Conservation (phyloP, 2,329 filamentous ascomycete species). For the Penicillium sclerotiorum region DNA sequence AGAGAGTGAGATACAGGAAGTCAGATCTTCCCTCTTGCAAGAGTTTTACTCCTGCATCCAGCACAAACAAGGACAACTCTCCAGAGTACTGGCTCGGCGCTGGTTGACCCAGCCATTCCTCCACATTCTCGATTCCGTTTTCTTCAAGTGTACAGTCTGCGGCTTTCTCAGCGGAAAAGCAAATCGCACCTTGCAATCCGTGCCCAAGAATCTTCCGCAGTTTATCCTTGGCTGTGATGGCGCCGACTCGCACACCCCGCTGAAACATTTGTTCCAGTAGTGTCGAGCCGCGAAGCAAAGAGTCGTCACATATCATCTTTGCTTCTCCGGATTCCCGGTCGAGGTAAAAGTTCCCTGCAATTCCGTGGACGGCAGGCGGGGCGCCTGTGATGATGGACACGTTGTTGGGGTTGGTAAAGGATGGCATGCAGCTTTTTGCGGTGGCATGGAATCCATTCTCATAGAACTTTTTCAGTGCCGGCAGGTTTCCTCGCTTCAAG, state of each 20-base stretch:
- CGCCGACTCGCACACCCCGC: slow-evolving; percentile 44
- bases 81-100: slow-evolving; percentile 47
- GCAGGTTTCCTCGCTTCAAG: slow-evolving; percentile 37
- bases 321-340: slow-evolving; percentile 44
- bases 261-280: slow-evolving; percentile 46
- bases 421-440: slow-evolving; percentile 47
- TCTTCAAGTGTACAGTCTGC: slow-evolving; percentile 33
- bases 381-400: slow-evolving; percentile 50
- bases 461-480: slow-evolving; percentile 36
- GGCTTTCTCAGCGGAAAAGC: slow-evolving; percentile 44
- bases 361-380: slow-evolving; percentile 45
- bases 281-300: slow-evolving; percentile 45
- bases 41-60: slow-evolving; percentile 48
- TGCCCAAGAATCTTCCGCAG: slow-evolving; percentile 46
- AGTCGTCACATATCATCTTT: slow-evolving; percentile 47
- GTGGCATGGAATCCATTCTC: slow-evolving; percentile 43
- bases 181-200: slow-evolving; percentile 39
- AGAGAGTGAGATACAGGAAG: slow-evolving; percentile 48
- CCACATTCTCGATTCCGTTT: slow-evolving; percentile 40
- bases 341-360: slow-evolving; percentile 50
- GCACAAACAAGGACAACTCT: slow-evolving; percentile 48
- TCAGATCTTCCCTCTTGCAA: slow-evolving; percentile 44
- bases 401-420: slow-evolving; percentile 52
- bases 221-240: slow-evolving; percentile 51
- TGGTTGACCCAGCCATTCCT: slow-evolving; percentile 41